phyloP scores from a whole-genome alignment of 2,329 filamentous ascomycete species.

The Fusarium tupiense region DNA sequence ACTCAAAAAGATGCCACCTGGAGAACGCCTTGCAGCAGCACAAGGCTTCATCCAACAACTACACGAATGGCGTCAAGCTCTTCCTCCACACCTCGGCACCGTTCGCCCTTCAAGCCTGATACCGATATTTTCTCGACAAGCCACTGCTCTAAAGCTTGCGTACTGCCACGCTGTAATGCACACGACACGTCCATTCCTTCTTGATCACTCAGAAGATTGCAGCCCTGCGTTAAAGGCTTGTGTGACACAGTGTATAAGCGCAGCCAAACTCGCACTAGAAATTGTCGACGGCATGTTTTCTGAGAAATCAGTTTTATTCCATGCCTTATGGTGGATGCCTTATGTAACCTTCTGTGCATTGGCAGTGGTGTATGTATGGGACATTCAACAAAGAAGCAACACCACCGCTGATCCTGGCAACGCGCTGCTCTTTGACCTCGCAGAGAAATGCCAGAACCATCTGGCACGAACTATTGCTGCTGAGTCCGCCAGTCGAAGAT shows the following conservation, averaged over 20 bases:
- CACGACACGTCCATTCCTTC: conserved; percentile 63
- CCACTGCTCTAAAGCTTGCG: conserved; percentile 62
- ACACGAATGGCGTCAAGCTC: conserved; percentile 49
- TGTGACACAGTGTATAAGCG: conserved; percentile 54
- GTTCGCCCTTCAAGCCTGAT: conserved; percentile 58
- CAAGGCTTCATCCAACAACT: conserved; percentile 52
- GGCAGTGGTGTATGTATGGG: conserved; percentile 63
- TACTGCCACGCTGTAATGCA: conserved; percentile 66
- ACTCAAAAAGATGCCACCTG: conserved; percentile 48
- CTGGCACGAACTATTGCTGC: conserved; percentile 10
- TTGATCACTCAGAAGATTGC: conserved; percentile 45
- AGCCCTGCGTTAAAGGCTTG: conserved; percentile 20
- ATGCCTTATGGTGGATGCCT: conserved; percentile 63
- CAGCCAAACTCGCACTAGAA: conserved; percentile 49
- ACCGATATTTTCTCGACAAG: conserved; percentile 57
- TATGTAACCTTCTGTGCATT: conserved; percentile 65
- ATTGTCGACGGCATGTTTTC: conserved; percentile 54
- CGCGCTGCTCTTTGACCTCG: conserved; percentile 32
- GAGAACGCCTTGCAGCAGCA: conserved; percentile 50
- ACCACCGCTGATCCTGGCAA: neutral
- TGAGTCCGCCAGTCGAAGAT: conserved; percentile 14
- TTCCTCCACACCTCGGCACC: conserved; percentile 56
- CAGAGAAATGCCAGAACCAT: conserved; percentile 31
- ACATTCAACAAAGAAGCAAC: conserved; percentile 43
- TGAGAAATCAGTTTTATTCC: conserved; percentile 49